Percentiles rank a stretch among this genome's conserved stretches.
Evolutionary conservation across 2,329 filamentous ascomycete species (phyloP).

Genomic region (Fusarium keratoplasticum): DNA sequence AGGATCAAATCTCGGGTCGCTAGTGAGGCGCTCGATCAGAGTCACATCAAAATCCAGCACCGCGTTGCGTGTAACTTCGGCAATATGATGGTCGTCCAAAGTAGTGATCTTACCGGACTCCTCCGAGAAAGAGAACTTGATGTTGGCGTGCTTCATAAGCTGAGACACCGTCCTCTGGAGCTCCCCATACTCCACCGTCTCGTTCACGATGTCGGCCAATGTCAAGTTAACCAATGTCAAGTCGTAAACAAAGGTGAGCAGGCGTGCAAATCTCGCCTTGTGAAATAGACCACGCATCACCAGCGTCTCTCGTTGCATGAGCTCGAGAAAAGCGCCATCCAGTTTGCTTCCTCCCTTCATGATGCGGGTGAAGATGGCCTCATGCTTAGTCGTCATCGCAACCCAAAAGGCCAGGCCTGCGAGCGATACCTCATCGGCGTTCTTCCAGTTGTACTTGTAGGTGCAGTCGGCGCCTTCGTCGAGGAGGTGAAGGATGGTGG

Average conservation of each 20-base stretch:
- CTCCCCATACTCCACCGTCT: constrained; percentile 15
- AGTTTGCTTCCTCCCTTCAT: constrained; percentile 26
- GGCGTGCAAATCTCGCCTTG: constrained; percentile 27
- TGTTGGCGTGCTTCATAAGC: constrained; percentile 27
- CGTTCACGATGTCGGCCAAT: constrained; percentile 10
- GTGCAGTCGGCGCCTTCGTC: constrained; percentile 33
- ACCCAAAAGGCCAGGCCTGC: constrained; percentile 44
- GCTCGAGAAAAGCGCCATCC: constrained; percentile 28
- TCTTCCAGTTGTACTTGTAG: constrained; percentile 31
- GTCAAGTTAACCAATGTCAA: constrained; percentile 36
- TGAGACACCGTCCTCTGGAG: constrained; percentile 23
- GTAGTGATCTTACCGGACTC: constrained; percentile 6
- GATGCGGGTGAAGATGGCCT: constrained; percentile 40
- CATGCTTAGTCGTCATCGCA: constrained; percentile 37
- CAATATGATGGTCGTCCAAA: constrained; percentile 36
- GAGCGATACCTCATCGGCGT: constrained; percentile 30
- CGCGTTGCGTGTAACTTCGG: constrained; percentile 36
- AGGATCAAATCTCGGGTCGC: constrained; percentile 48
- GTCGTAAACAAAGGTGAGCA: constrained; percentile 42
- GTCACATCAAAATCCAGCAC: constrained; percentile 42
- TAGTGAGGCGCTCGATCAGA: constrained; percentile 43
- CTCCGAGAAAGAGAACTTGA: constrained; percentile 23
- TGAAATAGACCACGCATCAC: constrained; percentile 15
- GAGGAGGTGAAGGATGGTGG: constrained; percentile 40
- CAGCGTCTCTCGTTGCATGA: constrained; percentile 29